Conservation (phyloP, 371 early-diverging fungal genomes). For the Mucor velutinosus region DNA sequence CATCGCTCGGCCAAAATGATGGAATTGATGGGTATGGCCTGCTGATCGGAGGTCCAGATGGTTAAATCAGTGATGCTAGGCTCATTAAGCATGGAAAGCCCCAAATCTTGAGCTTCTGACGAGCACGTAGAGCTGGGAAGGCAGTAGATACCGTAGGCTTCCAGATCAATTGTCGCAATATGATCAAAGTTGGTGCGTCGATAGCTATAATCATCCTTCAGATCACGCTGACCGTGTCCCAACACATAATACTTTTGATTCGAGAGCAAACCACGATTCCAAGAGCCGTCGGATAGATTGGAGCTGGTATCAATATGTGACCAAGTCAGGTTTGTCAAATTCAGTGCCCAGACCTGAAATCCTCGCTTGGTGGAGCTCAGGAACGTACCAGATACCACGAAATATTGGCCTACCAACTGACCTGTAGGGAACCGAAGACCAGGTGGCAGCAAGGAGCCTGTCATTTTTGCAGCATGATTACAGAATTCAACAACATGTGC, state of each 20-base stretch:
- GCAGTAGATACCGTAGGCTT: slow-evolving; percentile 72
- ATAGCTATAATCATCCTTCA: slow-evolving; percentile 76
- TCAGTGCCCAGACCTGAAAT: slow-evolving; percentile 76
- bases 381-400: slow-evolving; percentile 77
- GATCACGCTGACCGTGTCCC: slow-evolving; percentile 62
- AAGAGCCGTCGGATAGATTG: slow-evolving; percentile 67
- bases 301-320: slow-evolving; percentile 68
- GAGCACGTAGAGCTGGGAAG: slow-evolving; percentile 45
- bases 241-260: slow-evolving; percentile 63
- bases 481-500: slow-evolving; percentile 29
- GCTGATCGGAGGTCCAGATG: slow-evolving; percentile 59
- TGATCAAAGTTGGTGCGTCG: slow-evolving; percentile 80
- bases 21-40: slow-evolving; percentile 59
- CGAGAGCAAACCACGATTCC: slow-evolving; percentile 79
- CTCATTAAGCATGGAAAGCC: slow-evolving; percentile 39
- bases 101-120: slow-evolving; percentile 58
- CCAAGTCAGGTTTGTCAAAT: slow-evolving; percentile 68
- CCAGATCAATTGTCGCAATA: slow-evolving; percentile 68
- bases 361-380: slow-evolving; percentile 63
- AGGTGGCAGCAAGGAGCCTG: slow-evolving; percentile 65
- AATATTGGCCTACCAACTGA: slow-evolving; percentile 66
- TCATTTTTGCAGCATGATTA: slow-evolving; percentile 58
- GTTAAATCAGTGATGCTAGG: slow-evolving; percentile 60
- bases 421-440: slow-evolving; percentile 83
- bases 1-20: slow-evolving; percentile 67